phyloP scores from a whole-genome alignment of 768 basidiomycete genomes.

The Termitomyces sp. region DNA sequence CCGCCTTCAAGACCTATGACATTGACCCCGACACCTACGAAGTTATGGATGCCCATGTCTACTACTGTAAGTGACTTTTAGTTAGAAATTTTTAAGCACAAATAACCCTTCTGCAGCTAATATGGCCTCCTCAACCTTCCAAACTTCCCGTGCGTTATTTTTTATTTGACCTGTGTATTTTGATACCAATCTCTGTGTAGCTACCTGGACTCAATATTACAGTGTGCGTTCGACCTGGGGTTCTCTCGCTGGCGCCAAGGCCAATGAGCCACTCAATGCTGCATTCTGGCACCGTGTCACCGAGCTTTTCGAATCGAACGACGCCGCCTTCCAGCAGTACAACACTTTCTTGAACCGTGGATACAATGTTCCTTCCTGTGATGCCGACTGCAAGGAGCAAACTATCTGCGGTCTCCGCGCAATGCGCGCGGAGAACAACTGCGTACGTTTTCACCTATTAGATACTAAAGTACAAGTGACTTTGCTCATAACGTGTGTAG shows the following conservation, averaged over 20 bases:
- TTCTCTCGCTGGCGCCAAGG: conserved; percentile 37
- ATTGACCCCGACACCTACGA: conserved; percentile 68
- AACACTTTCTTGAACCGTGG: conserved; percentile 44
- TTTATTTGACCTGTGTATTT: neutral
- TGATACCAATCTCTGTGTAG: conserved; percentile 22
- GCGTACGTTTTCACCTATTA: conserved; percentile 27
- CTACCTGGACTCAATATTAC: conserved; percentile 55
- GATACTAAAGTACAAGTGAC: neutral
- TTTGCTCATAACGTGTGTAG: neutral
- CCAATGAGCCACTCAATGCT: conserved; percentile 40
- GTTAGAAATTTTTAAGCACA: neutral
- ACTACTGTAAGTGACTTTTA: conserved; percentile 37
- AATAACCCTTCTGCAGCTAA: conserved; percentile 31
- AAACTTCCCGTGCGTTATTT: conserved; percentile 38
- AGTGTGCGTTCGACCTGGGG: conserved; percentile 56
- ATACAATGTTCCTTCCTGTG: conserved; percentile 31
- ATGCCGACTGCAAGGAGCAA: conserved; percentile 35
- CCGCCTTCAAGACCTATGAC: conserved; percentile 59
- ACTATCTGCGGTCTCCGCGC: conserved; percentile 46
- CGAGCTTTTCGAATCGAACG: conserved; percentile 48
- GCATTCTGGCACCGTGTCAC: conserved; percentile 64
- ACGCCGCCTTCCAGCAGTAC: conserved; percentile 44
- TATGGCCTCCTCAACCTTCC: conserved; percentile 42
- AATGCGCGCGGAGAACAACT: conserved; percentile 41
- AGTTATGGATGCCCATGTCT: conserved; percentile 56